These are phyloP conservation scores for Leptographium wingfieldii DNA, from an alignment of 2,329 filamentous ascomycete species.

Conservation along the genomic window DNA sequence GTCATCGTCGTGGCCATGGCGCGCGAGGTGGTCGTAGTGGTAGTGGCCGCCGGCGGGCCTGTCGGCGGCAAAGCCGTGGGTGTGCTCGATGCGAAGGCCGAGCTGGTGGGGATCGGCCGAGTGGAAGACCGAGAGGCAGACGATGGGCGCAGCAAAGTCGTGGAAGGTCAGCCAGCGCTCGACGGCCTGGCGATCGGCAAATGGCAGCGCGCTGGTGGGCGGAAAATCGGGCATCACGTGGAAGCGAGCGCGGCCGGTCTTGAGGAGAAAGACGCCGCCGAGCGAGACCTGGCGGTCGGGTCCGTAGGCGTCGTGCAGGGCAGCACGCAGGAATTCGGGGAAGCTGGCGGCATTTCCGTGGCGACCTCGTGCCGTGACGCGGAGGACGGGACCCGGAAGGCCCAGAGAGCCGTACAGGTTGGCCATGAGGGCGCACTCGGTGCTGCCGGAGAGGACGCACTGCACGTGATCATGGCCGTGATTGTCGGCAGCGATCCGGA, in stretches of 20 bases:
- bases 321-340: conserved; percentile 20
- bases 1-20: conserved; percentile 4
- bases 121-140: conserved; percentile 29
- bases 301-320: conserved; percentile 20
- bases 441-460: not conserved
- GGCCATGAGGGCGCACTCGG: conserved; percentile 27
- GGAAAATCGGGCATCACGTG: conserved; percentile 35
- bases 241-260: conserved; percentile 22
- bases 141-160: conserved; percentile 22
- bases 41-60: conserved; percentile 28
- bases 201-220: conserved; percentile 12
- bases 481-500: conserved; percentile 16
- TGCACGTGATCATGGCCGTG: conserved; percentile 8
- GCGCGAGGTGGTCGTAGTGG: conserved; percentile 25
- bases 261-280: conserved; percentile 28
- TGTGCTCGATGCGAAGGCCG: conserved; percentile 32
- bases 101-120: conserved; percentile 25
- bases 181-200: conserved; percentile 18
- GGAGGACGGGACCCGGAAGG: conserved; percentile 19
- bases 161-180: conserved; percentile 27
- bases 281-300: conserved; percentile 21
- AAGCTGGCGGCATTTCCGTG: conserved; percentile 19
- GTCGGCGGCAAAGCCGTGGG: conserved; percentile 27
- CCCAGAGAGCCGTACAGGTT: conserved; percentile 28
- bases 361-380: not conserved